Evolutionary conservation across 164 flowering plant species (phyloP), one percentile per base, ranked within the genome.

Genomic region (Berberis vulgaris): DNA sequence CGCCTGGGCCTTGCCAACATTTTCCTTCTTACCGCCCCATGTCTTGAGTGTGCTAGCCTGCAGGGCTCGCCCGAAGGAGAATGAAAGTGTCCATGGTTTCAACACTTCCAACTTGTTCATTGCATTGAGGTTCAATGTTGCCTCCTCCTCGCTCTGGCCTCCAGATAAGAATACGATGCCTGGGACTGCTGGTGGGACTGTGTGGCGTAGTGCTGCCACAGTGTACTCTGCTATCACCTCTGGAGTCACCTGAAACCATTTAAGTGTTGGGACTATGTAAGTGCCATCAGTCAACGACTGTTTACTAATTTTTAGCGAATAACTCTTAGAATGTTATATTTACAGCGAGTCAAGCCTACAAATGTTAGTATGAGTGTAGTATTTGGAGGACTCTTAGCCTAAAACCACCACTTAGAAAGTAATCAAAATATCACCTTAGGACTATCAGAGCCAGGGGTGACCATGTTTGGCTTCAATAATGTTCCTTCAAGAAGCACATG

Each of bases 81-180:
- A 89, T 0, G 94, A 82, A 1, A 87, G 76, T 0, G 89, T 83
- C 97, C 97, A 89, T 61, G 94, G 97, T 82, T 87, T 89, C 78
- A 82, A 45, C 62, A 86, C 89, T 1, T 84, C 81, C 69, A 85
- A 53, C 75, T 83, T 84, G 69, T 87, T 89, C 87, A 87, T 89
- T 1, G 94, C 96, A 52, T 84, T 73, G 40, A 89, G 78, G 63
- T 89, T 89, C 60, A 72, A 62, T 1, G 93, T 87, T 12, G 97
- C 97, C 66, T 89, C 83, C 64, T 86, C 97, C 80, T 89, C 94
- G 43, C 94, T 87, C 61, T 87, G 97, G 11, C 94, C 91, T 0
- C 94, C 94, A 1, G 93, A 89, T 40, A 86, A 55, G 65, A 89
- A 89, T 78, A 89, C 89, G 2, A 89, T 78, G 45, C 91, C 93